Base-by-base conservation (phyloP, 768 basidiomycete species). In the Suillus occidentalis region DNA sequence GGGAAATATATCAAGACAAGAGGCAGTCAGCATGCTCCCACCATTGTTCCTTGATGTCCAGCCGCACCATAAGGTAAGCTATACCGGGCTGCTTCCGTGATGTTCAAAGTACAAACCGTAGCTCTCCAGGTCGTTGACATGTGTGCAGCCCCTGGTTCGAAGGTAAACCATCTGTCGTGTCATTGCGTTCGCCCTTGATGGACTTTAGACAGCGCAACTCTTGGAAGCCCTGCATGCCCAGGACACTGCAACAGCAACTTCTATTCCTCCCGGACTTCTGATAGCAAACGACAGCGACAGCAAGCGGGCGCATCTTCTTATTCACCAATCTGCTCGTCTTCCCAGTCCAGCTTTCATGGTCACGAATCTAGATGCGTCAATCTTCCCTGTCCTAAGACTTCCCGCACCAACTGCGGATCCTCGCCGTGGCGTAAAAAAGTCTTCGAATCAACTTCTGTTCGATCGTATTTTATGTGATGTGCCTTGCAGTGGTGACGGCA, bases 11-110 rank as follows among this genome's bases (percentile, higher is more conserved):
- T 97, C 95, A 13, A 82, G 97, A 25, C 96, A 98, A 76, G 97
- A 99, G 77, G 95, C 94, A 20, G 97, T 99, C 64, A 97, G 94
- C 74, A 99, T 99, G 97, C 81, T 99, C n/a, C 97, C 97, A 6
- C 97, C 97, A 1, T 84, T 99, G 2, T 89, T 99, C 69, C 85
- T 99, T 40, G 92, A 95, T 63, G 94, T 99, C n/a, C 83, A 93
- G 71, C 94, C 97, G 0, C 91, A 97, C 73, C 97, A 99, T 75
- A 82, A 80, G 71, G 91, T 88, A 72, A 60, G 83, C 78, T 63
- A 45, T 43, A 12, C 36, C n/a, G 20, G 47, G 9, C 57, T 61
- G 18, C 37, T 65, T 60, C 40, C 52, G 13, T 53, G 40, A 28
- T 43, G 4, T 56, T 28, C 28, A 53, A 22, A 43, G n/a, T n/a